Evolutionary conservation across 129 eudicot species (phyloP).

Genomic region (Flaveria trinervia): DNA sequence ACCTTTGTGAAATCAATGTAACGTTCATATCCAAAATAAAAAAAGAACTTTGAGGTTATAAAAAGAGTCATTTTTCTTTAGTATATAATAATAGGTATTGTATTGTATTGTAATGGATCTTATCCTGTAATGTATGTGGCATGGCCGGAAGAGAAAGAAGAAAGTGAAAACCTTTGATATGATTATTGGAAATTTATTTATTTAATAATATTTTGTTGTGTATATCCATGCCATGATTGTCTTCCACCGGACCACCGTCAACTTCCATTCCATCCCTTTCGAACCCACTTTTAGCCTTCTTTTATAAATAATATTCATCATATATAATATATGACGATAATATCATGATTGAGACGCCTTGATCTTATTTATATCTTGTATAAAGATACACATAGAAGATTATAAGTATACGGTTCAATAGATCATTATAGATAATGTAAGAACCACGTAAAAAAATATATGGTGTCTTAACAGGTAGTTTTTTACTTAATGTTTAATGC

Average conservation of each 20-base stretch:
- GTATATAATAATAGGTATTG: not conserved
- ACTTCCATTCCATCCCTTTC: conserved; percentile 16
- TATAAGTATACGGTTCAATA: too few species aligned
- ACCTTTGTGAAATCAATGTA: not conserved
- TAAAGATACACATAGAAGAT: too few species aligned
- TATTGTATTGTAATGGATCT: not conserved
- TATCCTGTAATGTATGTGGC: not conserved
- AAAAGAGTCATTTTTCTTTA: not conserved
- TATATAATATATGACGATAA: not conserved
- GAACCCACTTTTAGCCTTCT: not conserved
- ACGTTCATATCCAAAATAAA: not conserved
- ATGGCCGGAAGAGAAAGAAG: not conserved
- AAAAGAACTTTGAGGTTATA: not conserved
- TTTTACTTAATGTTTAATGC: too few species aligned
- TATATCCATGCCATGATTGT: not conserved
- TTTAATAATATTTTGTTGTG: not conserved
- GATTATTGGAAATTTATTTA: not conserved
- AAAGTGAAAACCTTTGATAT: not conserved
- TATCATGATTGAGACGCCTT: not conserved
- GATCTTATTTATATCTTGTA: not conserved
- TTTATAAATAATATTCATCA: not conserved
- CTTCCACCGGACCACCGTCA: conserved; percentile 5
- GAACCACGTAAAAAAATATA: too few species aligned
- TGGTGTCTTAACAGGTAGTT: too few species aligned
- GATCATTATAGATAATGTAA: too few species aligned